Conservation (phyloP, 192 early-diverging fungal genomes). For the Phycomyces nitens region DNA sequence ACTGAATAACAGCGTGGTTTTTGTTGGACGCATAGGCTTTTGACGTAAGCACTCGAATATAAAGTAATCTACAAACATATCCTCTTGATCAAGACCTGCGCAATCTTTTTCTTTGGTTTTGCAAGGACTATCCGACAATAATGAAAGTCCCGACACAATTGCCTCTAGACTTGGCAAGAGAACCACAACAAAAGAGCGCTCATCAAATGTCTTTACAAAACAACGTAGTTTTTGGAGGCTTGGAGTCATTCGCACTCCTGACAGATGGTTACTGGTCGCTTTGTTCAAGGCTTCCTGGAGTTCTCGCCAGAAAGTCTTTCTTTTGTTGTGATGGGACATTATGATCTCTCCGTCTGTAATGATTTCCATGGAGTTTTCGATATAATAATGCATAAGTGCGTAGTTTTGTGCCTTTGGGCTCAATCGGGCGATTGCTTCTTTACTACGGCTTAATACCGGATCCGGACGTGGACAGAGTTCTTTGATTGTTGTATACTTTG, state of each 20-base stretch:
- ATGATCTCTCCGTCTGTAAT: constrained; percentile 46
- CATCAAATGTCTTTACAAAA: constrained; percentile 48
- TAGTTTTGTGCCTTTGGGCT: constrained; percentile 19
- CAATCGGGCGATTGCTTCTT: constrained; percentile 12
- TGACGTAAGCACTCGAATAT: constrained; percentile 54
- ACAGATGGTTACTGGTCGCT: constrained; percentile 17
- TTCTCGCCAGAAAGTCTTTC: constrained; percentile 35
- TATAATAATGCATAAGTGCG: constrained; percentile 19
- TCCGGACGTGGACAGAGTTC: constrained; percentile 6
- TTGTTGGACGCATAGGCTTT: constrained; percentile 33
- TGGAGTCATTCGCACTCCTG: constrained; percentile 12
- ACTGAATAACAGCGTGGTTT: constrained; percentile 1
- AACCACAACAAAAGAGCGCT: constrained; percentile 44
- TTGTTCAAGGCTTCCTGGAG: constrained; percentile 35
- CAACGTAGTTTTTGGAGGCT: constrained; percentile 45
- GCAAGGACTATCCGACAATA: neutral
- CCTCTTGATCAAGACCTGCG: neutral
- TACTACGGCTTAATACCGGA: constrained; percentile 10
- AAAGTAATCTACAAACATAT: constrained; percentile 16
- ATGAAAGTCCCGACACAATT: constrained; percentile 25
- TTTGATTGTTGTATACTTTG: neutral
- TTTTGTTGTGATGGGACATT: constrained; percentile 36
- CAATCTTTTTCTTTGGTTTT: neutral
- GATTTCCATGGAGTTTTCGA: constrained; percentile 44
- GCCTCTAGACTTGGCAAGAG: constrained; percentile 39